Conservation (phyloP, 768 basidiomycete genomes). For the Nidularia sp. region DNA sequence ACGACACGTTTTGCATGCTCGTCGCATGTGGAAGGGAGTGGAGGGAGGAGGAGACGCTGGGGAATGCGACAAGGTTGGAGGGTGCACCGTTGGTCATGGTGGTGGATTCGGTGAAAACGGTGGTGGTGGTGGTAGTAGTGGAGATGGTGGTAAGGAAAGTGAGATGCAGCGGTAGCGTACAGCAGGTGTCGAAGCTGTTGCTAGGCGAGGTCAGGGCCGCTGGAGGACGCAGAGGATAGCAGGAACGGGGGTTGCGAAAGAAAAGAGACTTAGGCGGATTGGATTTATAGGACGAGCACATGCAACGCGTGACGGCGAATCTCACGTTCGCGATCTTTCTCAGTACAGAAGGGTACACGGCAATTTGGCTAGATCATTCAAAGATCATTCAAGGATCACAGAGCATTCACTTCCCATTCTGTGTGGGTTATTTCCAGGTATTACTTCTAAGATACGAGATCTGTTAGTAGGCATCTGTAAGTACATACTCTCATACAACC, state of each 20-base stretch:
- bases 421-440: slow-evolving; percentile 10
- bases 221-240: slow-evolving; percentile 2
- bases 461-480: too few relatives aligned
- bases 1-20: slow-evolving; percentile 57
- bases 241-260: slow-evolving; percentile 15
- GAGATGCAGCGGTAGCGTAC: slow-evolving; percentile 4
- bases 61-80: slow-evolving; percentile 63
- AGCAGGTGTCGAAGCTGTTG: too few relatives aligned
- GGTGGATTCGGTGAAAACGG: slow-evolving; percentile 7
- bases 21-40: slow-evolving; percentile 70
- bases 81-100: slow-evolving; percentile 34
- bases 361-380: slow-evolving; percentile 18
- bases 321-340: slow-evolving; percentile 21
- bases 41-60: slow-evolving; percentile 67
- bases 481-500: too few relatives aligned
- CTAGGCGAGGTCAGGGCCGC: not conserved
- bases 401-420: slow-evolving; percentile 1
- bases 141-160: slow-evolving; percentile 10
- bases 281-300: slow-evolving; percentile 27
- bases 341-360: slow-evolving; percentile 5
- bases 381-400: slow-evolving; percentile 12
- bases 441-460: too few relatives aligned
- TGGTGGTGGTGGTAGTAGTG: slow-evolving; percentile 1
- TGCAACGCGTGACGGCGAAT: slow-evolving; percentile 27
- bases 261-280: slow-evolving; percentile 14